Conservation (phyloP, 345 rosid genomes). For the Pugionium dolabratum region DNA sequence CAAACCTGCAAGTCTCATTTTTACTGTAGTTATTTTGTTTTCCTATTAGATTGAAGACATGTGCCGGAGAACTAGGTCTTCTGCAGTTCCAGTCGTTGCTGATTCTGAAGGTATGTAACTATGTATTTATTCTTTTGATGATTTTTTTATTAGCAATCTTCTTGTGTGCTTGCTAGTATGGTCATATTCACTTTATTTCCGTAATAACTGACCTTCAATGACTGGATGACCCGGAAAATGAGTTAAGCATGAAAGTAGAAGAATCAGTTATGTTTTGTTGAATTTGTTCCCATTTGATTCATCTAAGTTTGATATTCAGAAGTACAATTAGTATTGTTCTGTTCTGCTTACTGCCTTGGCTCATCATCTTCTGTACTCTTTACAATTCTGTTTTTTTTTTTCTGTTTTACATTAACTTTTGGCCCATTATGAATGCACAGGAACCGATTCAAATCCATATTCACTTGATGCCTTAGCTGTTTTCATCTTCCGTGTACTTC, state of each 20-base stretch:
- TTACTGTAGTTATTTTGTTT: slow-evolving; percentile 9
- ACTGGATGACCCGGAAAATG: slow-evolving; percentile 2
- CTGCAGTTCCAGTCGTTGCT: slow-evolving; percentile 87
- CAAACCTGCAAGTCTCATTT: slow-evolving; percentile 9
- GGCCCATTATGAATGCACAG: slow-evolving; percentile 45
- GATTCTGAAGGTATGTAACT: slow-evolving; percentile 81
- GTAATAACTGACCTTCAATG: background rate
- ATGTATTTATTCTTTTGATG: slow-evolving; percentile 22
- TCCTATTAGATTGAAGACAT: slow-evolving; percentile 74
- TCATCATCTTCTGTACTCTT: slow-evolving; percentile 10
- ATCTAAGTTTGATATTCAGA: background rate
- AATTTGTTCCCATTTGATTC: slow-evolving; percentile 11
- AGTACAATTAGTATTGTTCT: background rate
- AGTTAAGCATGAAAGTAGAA: slow-evolving; percentile 3
- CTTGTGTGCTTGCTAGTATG: slow-evolving; percentile 13
- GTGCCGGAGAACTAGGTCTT: slow-evolving; percentile 70
- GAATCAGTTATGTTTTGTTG: slow-evolving; percentile 4
- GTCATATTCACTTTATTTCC: slow-evolving; percentile 1
- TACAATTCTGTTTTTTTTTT: background rate
- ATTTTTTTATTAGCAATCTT: background rate
- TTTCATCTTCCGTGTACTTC: slow-evolving; percentile 88
- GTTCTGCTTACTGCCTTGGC: slow-evolving; percentile 5
- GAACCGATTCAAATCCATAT: slow-evolving; percentile 84
- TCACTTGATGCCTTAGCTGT: slow-evolving; percentile 90
- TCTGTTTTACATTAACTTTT: slow-evolving; percentile 7